Conservation (phyloP, 768 basidiomycete genomes). For the Boletus pseudopeckii region DNA sequence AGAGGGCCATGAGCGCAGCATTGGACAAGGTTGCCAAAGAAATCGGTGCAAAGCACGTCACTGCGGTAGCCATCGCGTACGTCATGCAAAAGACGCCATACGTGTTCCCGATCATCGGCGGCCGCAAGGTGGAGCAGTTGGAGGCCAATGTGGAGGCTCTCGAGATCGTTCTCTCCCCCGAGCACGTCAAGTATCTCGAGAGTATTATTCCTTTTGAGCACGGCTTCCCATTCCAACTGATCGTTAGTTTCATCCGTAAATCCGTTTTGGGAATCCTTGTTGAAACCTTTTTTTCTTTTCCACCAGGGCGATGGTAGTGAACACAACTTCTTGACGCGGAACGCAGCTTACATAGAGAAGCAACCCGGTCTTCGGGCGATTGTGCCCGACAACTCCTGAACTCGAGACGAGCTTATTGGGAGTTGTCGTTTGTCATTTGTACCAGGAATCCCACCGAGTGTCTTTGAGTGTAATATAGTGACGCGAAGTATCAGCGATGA, state of each 20-base stretch:
- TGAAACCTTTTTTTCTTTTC: no score
- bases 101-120: neutral
- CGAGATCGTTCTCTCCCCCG: neutral
- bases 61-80: neutral
- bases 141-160: neutral
- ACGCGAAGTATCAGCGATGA: neutral
- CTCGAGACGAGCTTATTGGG: neutral
- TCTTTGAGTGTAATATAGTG: no score
- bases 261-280: no score
- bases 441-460: neutral
- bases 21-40: neutral
- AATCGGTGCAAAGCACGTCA: neutral
- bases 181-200: neutral
- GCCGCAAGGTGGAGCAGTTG: neutral
- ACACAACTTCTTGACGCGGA: constrained; percentile 9
- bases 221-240: neutral
- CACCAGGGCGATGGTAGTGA: constrained; percentile 21
- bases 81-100: neutral
- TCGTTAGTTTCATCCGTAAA: no score
- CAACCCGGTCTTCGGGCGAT: no score
- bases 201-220: neutral
- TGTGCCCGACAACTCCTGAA: constrained; percentile 2
- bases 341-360: neutral
- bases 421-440: neutral
- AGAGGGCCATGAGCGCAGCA: neutral